Evolutionary conservation across 2,329 filamentous ascomycete genomes (phyloP).

Genomic region (Boeremia lycopersici): DNA sequence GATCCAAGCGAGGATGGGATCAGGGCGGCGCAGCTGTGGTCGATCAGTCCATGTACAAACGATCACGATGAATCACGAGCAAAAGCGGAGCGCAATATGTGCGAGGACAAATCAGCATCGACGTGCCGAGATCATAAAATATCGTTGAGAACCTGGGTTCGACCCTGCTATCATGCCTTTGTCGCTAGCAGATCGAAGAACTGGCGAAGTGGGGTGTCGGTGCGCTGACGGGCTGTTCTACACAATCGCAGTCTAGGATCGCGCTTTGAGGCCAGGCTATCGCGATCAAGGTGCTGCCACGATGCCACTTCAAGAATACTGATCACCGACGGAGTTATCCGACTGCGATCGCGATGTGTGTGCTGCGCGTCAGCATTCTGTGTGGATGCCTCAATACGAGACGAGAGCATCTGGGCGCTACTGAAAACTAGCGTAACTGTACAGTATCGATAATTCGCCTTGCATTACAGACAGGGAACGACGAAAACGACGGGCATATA

Average conservation of each 20-base stretch:
- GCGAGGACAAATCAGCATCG: too few relatives aligned
- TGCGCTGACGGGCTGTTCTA: not conserved
- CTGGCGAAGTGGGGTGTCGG: not conserved
- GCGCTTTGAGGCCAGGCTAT: not conserved
- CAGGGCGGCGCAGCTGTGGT: conserved; percentile 44
- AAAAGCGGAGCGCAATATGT: not conserved
- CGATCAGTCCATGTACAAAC: conserved; percentile 48
- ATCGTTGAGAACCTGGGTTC: not conserved
- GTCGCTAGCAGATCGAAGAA: not conserved
- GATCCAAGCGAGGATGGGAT: conserved; percentile 55
- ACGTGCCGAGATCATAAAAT: not conserved
- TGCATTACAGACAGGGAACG: conserved; percentile 24
- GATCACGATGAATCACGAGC: conserved; percentile 34
- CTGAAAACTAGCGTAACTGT: conserved; percentile 23
- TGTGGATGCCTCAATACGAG: conserved; percentile 1
- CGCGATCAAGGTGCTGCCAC: not conserved
- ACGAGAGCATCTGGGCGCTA: conserved; percentile 1
- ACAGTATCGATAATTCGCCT: conserved; percentile 26
- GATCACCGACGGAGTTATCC: not conserved
- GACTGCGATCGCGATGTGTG: not conserved
- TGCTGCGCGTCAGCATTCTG: conserved; percentile 1
- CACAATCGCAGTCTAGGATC: not conserved
- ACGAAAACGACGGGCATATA: conserved; percentile 24
- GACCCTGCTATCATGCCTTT: too few relatives aligned
- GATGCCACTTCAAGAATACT: not conserved